Conservation (phyloP, 2,329 filamentous ascomycete genomes). For the Fusarium foetens region DNA sequence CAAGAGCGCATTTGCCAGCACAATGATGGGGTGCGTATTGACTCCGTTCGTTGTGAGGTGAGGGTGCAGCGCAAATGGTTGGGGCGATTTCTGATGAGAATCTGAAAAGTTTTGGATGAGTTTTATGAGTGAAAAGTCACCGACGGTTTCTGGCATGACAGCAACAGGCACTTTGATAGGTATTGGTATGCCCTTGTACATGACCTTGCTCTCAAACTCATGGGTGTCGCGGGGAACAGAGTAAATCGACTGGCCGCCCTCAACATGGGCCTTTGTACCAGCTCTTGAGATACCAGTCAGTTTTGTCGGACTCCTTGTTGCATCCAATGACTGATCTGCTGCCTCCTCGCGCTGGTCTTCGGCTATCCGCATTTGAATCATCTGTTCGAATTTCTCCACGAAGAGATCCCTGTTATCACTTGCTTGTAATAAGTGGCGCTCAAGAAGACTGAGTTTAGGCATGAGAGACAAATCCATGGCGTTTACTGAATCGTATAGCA, state of each 20-base stretch:
- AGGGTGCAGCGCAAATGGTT: conserved; percentile 86
- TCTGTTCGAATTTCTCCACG: conserved; percentile 95
- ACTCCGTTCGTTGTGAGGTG: conserved; percentile 93
- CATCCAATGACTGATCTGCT: conserved; percentile 53
- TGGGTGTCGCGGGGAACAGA: conserved; percentile 91
- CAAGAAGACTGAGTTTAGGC: conserved; percentile 84
- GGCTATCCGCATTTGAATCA: conserved; percentile 84
- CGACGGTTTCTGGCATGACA: conserved; percentile 93
- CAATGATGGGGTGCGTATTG: conserved; percentile 92
- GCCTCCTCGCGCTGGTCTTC: conserved; percentile 65
- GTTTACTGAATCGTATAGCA: conserved; percentile 93
- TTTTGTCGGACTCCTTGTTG: conserved; percentile 60
- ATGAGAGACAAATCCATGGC: conserved; percentile 96
- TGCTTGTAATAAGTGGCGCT: conserved; percentile 85
- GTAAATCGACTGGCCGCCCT: conserved; percentile 71
- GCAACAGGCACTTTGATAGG: conserved; percentile 97
- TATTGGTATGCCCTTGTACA: conserved; percentile 96
- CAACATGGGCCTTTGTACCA: conserved; percentile 71
- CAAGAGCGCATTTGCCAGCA: conserved; percentile 91
- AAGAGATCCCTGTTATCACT: conserved; percentile 97
- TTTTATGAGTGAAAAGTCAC: conserved; percentile 97
- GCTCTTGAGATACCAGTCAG: conserved; percentile 65
- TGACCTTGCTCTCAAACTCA: conserved; percentile 94
- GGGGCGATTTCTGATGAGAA: conserved; percentile 81
- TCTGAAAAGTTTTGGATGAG: conserved; percentile 94